These are phyloP conservation scores for Crithidia expoeki DNA, from an alignment of 208 protist species.

Conservation along the genomic window DNA sequence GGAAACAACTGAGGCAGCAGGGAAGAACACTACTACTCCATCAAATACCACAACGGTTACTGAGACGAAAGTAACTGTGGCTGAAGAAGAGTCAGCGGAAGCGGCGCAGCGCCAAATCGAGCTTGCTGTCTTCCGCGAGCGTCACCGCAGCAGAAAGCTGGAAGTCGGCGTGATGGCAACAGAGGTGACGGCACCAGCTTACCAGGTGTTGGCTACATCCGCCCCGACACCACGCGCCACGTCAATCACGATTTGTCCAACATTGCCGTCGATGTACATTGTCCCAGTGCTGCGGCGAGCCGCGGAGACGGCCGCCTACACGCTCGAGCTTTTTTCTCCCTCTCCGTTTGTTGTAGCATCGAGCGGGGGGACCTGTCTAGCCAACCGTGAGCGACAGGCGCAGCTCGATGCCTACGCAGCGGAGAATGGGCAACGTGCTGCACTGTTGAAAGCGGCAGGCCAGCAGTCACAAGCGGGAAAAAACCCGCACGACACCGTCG, in stretches of 20 bases:
- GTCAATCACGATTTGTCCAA: conserved; percentile 28
- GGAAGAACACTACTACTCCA: background rate
- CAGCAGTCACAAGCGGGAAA: background rate
- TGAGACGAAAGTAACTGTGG: background rate
- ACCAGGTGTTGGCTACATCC: conserved; percentile 43
- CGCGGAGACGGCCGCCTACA: conserved; percentile 59
- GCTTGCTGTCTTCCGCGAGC: conserved; percentile 45
- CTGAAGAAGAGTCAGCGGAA: conserved; percentile 14
- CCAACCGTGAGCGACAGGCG: conserved; percentile 47
- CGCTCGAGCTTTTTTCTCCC: conserved; percentile 68
- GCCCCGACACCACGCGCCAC: conserved; percentile 29
- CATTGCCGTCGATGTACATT: conserved; percentile 45
- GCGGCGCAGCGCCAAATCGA: conserved; percentile 30
- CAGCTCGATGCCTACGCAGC: conserved; percentile 23
- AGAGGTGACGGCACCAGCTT: conserved; percentile 44
- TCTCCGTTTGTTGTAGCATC: conserved; percentile 56
- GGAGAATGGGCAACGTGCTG: conserved; percentile 31
- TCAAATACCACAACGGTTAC: background rate
- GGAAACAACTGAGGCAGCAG: background rate
- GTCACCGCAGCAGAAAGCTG: conserved; percentile 37
- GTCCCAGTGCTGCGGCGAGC: conserved; percentile 69
- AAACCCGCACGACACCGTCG: background rate
- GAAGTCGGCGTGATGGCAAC: conserved; percentile 60
- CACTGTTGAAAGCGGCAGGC: conserved; percentile 1
- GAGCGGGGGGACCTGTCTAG: conserved; percentile 34